Conservation (phyloP, 208 protist species). For the Leishmania tropica region DNA sequence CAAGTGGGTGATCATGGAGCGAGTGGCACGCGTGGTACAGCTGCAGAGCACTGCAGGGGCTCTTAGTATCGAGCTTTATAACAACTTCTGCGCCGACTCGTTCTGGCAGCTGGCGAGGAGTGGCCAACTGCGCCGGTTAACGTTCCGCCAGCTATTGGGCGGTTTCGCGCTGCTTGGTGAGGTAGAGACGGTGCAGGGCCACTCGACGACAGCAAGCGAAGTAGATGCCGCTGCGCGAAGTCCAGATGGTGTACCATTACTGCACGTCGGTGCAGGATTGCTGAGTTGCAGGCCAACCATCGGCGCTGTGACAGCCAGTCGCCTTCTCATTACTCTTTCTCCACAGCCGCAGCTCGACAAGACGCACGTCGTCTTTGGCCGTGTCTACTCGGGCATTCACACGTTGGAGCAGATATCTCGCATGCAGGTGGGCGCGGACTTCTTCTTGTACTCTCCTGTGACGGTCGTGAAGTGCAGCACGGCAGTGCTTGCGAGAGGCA, state of each 20-base stretch:
- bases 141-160: constrained; percentile 39
- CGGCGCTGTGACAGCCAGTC: constrained; percentile 23
- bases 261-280: constrained; percentile 66
- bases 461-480: constrained; percentile 31
- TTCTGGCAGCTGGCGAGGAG: constrained; percentile 53
- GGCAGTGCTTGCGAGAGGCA: constrained; percentile 6
- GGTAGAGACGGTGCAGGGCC: constrained; percentile 5
- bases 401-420: constrained; percentile 39
- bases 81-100: constrained; percentile 27
- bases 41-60: constrained; percentile 42
- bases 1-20: not conserved
- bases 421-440: constrained; percentile 38
- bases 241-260: constrained; percentile 5
- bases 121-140: constrained; percentile 48
- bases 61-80: constrained; percentile 66
- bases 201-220: not conserved
- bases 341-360: constrained; percentile 60
- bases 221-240: not conserved
- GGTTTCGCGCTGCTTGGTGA: constrained; percentile 40
- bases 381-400: constrained; percentile 53
- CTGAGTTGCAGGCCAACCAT: constrained; percentile 32
- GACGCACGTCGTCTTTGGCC: constrained; percentile 59
- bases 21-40: constrained; percentile 41
- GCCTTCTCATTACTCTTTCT: constrained; percentile 55
- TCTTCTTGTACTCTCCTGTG: constrained; percentile 52